Percentiles rank a stretch among this genome's conserved stretches.
phyloP scores from a whole-genome alignment of 768 basidiomycete genomes.

The Xerocomellus amylosporus region DNA sequence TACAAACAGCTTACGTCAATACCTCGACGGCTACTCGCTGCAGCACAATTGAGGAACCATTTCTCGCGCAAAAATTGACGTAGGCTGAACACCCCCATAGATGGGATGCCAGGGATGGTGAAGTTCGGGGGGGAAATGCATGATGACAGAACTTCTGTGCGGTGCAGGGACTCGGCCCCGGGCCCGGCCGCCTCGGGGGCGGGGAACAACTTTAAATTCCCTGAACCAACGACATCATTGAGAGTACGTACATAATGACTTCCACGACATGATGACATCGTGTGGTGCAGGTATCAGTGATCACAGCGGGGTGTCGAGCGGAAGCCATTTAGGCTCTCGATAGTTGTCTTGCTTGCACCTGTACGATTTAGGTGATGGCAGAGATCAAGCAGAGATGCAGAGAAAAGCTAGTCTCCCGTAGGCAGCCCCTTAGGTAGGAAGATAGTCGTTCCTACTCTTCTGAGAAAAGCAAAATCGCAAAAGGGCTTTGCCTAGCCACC shows the following conservation, averaged over 20 bases:
- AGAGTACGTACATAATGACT: neutral
- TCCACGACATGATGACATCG: neutral
- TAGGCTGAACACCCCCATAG: neutral
- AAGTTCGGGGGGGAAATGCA: neutral
- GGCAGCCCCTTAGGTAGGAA: too few species aligned
- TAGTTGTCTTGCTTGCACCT: neutral
- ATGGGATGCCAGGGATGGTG: too few species aligned
- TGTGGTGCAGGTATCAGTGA: neutral
- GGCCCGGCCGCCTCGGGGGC: too few species aligned
- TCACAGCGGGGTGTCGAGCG: neutral
- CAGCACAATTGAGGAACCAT: neutral
- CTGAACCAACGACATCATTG: neutral
- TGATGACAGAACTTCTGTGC: neutral
- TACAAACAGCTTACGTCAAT: too few species aligned
- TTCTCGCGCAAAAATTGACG: constrained; percentile 19
- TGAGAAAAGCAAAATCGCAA: too few species aligned
- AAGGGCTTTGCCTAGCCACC: too few species aligned
- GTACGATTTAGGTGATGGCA: neutral
- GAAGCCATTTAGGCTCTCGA: neutral
- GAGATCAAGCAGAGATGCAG: too few species aligned
- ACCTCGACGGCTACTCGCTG: too few species aligned
- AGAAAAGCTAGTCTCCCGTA: too few species aligned
- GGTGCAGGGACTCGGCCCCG: too few species aligned
- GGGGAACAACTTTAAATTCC: neutral
- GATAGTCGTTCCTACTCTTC: too few species aligned